These are phyloP conservation scores for Sechiopsis laciniata DNA, from an alignment of 306 rosid genomes.

Conservation along the genomic window DNA sequence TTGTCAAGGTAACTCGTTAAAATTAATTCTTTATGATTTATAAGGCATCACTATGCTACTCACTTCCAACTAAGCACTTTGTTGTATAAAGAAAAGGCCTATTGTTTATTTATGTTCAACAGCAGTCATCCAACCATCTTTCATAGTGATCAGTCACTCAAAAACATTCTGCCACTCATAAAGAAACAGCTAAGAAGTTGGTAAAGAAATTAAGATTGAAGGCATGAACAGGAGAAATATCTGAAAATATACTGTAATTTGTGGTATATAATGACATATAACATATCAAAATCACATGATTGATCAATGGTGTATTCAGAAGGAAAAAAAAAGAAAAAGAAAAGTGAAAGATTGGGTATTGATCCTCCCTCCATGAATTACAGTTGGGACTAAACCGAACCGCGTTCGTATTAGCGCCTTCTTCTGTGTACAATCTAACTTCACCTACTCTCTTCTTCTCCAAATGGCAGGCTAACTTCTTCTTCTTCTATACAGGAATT, in stretches of 20 bases:
- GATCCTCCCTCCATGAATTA: conserved; percentile 40
- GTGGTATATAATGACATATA: conserved; percentile 29
- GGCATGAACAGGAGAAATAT: background rate
- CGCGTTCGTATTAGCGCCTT: conserved; percentile 35
- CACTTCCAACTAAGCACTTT: no score
- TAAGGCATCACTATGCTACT: no score
- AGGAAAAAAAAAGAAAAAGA: conserved; percentile 4
- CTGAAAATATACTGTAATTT: conserved; percentile 6
- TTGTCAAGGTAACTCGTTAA: no score
- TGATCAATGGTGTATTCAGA: conserved; percentile 21
- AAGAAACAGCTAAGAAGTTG: background rate
- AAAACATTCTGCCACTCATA: background rate
- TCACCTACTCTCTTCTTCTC: conserved; percentile 48
- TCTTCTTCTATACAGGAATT: conserved; percentile 11
- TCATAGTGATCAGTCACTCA: background rate
- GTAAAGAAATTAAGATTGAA: background rate
- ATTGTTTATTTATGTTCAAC: background rate
- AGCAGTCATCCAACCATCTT: conserved; percentile 5
- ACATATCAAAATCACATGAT: conserved; percentile 28
- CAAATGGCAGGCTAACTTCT: no score
- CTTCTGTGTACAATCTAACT: conserved; percentile 49
- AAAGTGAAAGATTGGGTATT: conserved; percentile 31
- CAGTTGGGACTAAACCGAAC: background rate
- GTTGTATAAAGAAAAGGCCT: no score
- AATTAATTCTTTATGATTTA: no score